Conservation (phyloP, 495 filamentous ascomycete species). For the Lichenothelia convexa region DNA sequence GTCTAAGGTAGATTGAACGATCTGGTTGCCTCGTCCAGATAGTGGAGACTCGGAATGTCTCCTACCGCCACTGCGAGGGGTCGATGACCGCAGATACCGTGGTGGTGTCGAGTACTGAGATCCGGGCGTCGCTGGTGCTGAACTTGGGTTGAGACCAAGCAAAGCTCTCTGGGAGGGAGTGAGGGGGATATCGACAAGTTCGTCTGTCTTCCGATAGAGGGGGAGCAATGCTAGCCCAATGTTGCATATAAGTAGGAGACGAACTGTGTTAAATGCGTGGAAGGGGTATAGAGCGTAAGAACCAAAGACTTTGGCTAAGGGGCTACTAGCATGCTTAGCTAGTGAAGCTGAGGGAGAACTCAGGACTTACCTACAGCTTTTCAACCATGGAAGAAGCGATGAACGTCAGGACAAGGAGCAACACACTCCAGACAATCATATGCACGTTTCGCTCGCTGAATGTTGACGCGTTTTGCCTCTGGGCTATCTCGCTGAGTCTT, state of each 20-base stretch:
- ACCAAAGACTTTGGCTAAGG: slow-evolving; percentile 7
- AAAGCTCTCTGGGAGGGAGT: slow-evolving; percentile 76
- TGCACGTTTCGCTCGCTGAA: slow-evolving; percentile 55
- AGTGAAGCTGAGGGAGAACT: slow-evolving; percentile 14
- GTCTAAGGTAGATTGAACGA: slow-evolving; percentile 24
- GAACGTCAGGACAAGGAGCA: slow-evolving; percentile 31
- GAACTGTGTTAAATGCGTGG: slow-evolving; percentile 30
- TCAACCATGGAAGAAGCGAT: slow-evolving; percentile 9
- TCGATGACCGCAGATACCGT: slow-evolving; percentile 61
- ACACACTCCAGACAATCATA: slow-evolving; percentile 44
- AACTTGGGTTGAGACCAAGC: slow-evolving; percentile 59
- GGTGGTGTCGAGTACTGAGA: slow-evolving; percentile 67
- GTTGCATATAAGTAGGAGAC: slow-evolving; percentile 44
- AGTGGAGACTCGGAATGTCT: slow-evolving; percentile 34
- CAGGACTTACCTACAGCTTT: slow-evolving; percentile 3
- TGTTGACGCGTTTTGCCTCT: slow-evolving; percentile 49
- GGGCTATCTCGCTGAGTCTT: slow-evolving; percentile 55
- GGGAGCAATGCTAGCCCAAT: slow-evolving; percentile 47
- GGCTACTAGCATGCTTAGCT: slow-evolving; percentile 1
- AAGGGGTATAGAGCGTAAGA: slow-evolving; percentile 18
- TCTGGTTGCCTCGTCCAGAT: slow-evolving; percentile 26
- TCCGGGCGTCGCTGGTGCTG: slow-evolving; percentile 43
- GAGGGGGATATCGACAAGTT: slow-evolving; percentile 74
- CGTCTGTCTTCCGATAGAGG: slow-evolving; percentile 48
- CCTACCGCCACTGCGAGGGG: slow-evolving; percentile 27